Evolutionary conservation across 257 asterid genomes (phyloP).

Genomic region (Paulownia fortunei): DNA sequence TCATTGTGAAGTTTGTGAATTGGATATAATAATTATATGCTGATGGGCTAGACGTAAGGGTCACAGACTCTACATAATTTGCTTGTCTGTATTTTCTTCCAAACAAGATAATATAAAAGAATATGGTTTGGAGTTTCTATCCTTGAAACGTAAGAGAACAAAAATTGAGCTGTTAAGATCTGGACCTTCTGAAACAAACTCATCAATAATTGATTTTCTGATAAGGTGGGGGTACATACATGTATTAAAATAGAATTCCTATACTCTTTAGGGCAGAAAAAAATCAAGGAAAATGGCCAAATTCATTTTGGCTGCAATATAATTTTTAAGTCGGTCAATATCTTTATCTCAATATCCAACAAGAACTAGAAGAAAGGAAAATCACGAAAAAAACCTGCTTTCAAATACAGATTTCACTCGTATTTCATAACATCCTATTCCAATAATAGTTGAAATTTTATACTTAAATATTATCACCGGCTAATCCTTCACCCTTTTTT

Average conservation of each 20-base stretch:
- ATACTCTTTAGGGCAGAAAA: background rate
- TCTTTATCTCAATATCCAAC: background rate
- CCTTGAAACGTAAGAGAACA: slow-evolving; percentile 1
- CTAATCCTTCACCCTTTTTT: too few species aligned
- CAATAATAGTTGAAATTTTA: background rate
- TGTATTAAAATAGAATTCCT: background rate
- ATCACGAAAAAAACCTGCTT: background rate
- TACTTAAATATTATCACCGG: too few species aligned
- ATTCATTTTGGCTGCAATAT: background rate
- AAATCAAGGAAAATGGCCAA: background rate
- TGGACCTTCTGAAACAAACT: background rate
- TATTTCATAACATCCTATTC: background rate
- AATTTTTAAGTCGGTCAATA: background rate
- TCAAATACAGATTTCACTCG: background rate
- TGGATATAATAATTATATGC: background rate
- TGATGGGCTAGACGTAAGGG: background rate
- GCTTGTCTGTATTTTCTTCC: background rate
- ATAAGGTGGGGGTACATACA: background rate
- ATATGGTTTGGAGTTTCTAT: background rate
- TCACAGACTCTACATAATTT: background rate
- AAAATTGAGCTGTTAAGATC: background rate
- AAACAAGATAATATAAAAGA: slow-evolving; percentile 3
- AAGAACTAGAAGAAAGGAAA: background rate
- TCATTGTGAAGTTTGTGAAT: background rate
- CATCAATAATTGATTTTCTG: background rate